Conservation (phyloP, 2,329 filamentous ascomycete genomes). For the Ceratocystis cubensis region DNA sequence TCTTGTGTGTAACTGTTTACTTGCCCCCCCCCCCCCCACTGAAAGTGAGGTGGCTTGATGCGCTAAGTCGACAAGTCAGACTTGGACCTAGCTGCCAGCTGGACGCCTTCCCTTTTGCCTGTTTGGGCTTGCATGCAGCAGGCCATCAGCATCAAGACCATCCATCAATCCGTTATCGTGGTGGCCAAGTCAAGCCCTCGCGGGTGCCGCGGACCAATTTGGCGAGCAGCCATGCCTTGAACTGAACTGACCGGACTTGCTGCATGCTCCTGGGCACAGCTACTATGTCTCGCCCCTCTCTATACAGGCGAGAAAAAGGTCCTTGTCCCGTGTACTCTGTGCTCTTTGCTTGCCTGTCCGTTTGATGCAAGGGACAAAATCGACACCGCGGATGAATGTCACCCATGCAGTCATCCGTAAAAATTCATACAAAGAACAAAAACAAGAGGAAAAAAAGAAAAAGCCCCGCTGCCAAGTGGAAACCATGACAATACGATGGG, state of each 20-base stretch:
- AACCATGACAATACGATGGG: slow-evolving; percentile 8
- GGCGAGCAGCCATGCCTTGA: not conserved
- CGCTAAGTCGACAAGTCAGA: not conserved
- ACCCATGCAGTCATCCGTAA: not conserved
- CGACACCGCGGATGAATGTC: not conserved
- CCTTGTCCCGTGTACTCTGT: not conserved
- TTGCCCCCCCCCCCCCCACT: too few species aligned
- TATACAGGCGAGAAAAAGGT: not conserved
- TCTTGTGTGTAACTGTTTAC: not conserved
- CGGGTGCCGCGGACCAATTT: not conserved
- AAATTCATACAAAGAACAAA: not conserved
- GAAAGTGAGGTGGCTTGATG: too few species aligned
- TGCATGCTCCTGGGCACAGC: not conserved
- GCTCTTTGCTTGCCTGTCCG: not conserved
- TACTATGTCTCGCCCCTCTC: not conserved
- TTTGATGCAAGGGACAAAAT: not conserved
- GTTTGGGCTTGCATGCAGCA: not conserved
- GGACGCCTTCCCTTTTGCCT: not conserved
- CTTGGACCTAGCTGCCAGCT: not conserved
- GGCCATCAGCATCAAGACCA: not conserved
- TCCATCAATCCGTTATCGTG: not conserved
- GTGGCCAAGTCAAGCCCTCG: not conserved
- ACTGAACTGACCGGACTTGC: too few species aligned
- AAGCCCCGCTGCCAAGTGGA: not conserved
- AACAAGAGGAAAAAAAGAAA: not conserved